Base-by-base conservation (phyloP, 768 basidiomycete species). In the Rhodotorula toruloides region DNA sequence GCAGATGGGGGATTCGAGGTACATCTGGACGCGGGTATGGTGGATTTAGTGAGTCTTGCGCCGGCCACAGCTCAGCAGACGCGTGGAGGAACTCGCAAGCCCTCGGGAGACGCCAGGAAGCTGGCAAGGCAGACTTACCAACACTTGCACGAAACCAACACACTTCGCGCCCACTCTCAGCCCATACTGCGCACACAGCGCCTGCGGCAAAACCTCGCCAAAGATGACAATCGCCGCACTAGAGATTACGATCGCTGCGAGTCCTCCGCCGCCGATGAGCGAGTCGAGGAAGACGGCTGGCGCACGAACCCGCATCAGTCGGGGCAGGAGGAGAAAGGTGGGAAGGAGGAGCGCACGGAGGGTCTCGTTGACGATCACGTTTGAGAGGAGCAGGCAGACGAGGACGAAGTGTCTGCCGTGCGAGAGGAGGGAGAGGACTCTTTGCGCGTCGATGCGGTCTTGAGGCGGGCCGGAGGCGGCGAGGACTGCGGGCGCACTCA, bases 361-460 rank as follows among this genome's bases (percentile, higher is more conserved):
- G 3, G 77, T 78, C 61, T 81, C 80, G 71, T 81, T 77, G 46
- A 78, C 75, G 57, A 79, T 76, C 37, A 96, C 91, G 76, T 96
- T 96, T 65, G 87, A 84, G 2, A 97, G 81, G 4, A 97, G 82
- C 6, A 97, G 82, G 16, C 90, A 88, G 57, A 94, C 91, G 16
- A 98, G 83, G 16, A 97, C 91, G 91, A 93, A 91, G 77, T 91
- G 90, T 6, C 89, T 83, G 0, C 89, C 88, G 72, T 81, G 83
- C 48, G 79, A 76, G 82, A 85, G 77, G 21, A 85, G 76, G 21
- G 72, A 76, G 27, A 85, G 74, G 4, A 85, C 84, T 58, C 76
- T 78, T 11, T 66, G 64, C 19, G 79, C 79, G 32, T 78, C 70
- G 53, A 71, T 72, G 7, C 70, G 68, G 37, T 72, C 72, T 31